Percentiles rank a stretch among this genome's conserved stretches.
These are phyloP conservation scores for Starmerella sirachaensis DNA, from an alignment of 805 yeast species.

Conservation along the genomic window DNA sequence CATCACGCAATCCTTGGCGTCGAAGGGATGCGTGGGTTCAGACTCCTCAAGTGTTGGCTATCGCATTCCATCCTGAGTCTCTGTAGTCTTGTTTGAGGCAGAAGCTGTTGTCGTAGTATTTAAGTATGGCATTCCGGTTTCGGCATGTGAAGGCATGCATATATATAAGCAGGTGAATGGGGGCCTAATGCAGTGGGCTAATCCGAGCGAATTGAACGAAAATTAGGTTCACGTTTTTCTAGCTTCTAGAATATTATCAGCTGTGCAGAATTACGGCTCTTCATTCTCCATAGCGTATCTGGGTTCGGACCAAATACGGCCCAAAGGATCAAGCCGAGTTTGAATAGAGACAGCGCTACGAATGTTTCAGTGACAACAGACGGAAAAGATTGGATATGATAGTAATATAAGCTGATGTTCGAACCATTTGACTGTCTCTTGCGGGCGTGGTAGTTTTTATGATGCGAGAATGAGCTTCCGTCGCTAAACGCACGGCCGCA, in stretches of 20 bases:
- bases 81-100: background rate
- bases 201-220: too few species aligned
- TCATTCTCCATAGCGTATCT: too few species aligned
- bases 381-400: background rate
- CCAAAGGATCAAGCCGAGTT: background rate
- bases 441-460: slow-evolving; percentile 74
- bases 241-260: too few species aligned
- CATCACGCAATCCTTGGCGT: background rate
- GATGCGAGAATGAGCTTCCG: slow-evolving; percentile 40
- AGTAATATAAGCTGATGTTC: background rate
- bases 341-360: background rate
- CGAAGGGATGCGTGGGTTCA: background rate
- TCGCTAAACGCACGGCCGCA: slow-evolving; percentile 30
- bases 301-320: background rate
- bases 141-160: too few species aligned
- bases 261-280: too few species aligned
- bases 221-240: too few species aligned
- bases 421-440: slow-evolving; percentile 44
- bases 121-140: background rate
- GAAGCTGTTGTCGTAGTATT: background rate
- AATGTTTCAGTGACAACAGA: background rate
- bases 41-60: background rate
- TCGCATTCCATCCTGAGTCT: too few species aligned
- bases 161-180: too few species aligned
- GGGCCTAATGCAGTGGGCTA: too few species aligned